These are phyloP conservation scores for Sisymbrium irio DNA, from an alignment of 345 rosid species.

Conservation along the genomic window DNA sequence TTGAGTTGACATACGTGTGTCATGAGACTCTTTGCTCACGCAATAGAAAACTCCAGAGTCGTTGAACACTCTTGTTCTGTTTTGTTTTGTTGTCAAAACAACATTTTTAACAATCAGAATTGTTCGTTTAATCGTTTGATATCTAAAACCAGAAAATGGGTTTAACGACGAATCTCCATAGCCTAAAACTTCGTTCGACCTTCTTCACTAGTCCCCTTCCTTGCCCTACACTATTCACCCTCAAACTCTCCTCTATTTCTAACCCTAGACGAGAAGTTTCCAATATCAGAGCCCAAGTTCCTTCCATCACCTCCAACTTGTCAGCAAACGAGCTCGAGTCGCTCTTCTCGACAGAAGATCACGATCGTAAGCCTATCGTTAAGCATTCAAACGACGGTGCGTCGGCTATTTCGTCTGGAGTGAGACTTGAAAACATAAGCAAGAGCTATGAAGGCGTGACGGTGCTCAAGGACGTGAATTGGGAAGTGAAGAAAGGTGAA, in stretches of 20 bases:
- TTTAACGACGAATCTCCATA: slow-evolving; percentile 53
- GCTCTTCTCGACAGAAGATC: slow-evolving; percentile 45
- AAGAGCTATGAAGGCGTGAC: slow-evolving; percentile 81
- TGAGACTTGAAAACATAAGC: slow-evolving; percentile 72
- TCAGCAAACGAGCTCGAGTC: slow-evolving; percentile 45
- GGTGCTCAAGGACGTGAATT: slow-evolving; percentile 67
- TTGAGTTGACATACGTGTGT: background rate
- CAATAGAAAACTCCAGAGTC: background rate
- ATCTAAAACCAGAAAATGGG: slow-evolving; percentile 43
- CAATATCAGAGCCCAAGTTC: slow-evolving; percentile 36
- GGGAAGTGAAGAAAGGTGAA: slow-evolving; percentile 92
- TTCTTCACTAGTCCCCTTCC: slow-evolving; percentile 42
- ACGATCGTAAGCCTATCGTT: slow-evolving; percentile 29
- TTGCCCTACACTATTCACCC: slow-evolving; percentile 21
- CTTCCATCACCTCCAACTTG: slow-evolving; percentile 53
- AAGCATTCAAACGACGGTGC: slow-evolving; percentile 40
- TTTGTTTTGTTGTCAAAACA: background rate
- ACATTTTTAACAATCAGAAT: background rate
- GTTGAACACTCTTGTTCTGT: background rate
- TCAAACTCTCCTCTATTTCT: slow-evolving; percentile 29
- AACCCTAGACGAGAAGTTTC: slow-evolving; percentile 4
- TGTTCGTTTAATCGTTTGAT: background rate
- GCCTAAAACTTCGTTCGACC: slow-evolving; percentile 49
- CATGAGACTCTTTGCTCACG: background rate
- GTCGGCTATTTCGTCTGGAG: slow-evolving; percentile 80